A percentile compares a stretch with the other conserved stretches of the same genome.
phyloP scores from a whole-genome alignment of 306 rosid species.

The Sophora flavescens region DNA sequence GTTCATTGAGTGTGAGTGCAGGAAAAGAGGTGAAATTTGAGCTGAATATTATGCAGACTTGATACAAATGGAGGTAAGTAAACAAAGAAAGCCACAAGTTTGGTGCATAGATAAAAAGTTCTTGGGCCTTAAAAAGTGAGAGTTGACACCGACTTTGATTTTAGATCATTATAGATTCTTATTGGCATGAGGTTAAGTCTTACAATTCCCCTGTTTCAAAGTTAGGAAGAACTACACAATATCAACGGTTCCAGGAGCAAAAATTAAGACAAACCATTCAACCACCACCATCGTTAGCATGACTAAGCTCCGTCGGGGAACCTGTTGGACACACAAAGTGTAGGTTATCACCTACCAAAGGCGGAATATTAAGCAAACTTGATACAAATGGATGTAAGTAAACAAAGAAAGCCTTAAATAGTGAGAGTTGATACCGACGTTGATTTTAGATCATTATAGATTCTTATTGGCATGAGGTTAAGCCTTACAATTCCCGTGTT shows the following conservation, averaged over 20 bases:
- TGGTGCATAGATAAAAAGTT: too few species aligned
- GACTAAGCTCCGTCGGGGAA: too few species aligned
- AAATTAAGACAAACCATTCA: too few species aligned
- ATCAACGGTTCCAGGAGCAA: too few species aligned
- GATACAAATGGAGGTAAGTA: not conserved
- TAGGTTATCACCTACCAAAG: too few species aligned
- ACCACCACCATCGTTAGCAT: too few species aligned
- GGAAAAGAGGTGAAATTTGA: not conserved
- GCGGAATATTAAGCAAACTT: too few species aligned
- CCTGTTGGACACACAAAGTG: too few species aligned
- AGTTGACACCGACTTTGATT: constrained; percentile 15
- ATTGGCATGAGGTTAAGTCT: not conserved
- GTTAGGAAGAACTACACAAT: constrained; percentile 35
- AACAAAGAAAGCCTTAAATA: too few species aligned
- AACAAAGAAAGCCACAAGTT: not conserved
- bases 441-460: not conserved
- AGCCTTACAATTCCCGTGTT: not conserved
- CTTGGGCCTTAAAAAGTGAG: not conserved
- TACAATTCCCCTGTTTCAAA: constrained; percentile 10
- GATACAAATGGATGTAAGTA: too few species aligned
- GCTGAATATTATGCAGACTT: not conserved
- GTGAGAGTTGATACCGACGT: constrained; percentile 23
- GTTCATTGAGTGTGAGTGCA: not conserved
- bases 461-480: not conserved
- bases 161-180: not conserved